Evolutionary conservation across 805 yeast genomes (phyloP), one percentile per base, ranked within the genome.

Genomic region (Candida tallmaniae): DNA sequence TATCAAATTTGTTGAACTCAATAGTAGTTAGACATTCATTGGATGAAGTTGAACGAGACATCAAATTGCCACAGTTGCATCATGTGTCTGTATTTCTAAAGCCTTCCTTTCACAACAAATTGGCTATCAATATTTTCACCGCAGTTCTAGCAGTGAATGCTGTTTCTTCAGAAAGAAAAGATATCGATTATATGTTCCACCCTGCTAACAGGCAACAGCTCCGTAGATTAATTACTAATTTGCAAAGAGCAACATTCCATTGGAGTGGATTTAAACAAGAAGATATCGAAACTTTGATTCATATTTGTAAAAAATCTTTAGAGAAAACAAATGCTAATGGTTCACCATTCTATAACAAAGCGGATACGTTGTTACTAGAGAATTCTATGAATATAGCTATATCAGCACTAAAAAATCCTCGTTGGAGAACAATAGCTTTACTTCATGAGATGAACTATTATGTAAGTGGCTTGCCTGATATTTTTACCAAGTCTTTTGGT

Each of bases 101-200:
- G 32, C 87, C 88, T 0, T 77, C 86, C 0, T 71, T 58, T 44
- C 80, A 76, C 42, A 80, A 81, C 48, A 74, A 65, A 45, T 41
- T 80, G 8, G 71, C 86, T 0, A 64, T 81, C 13, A 80, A 81
- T 48, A 55, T 81, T 7, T 81, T 81, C 48, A 71, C 76, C 6
- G 75, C 85, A 0, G 84, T 80, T 1, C 58, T 81, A 29, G 84
- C 86, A 1, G 76, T 78, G 3, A 81, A 81, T 60, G 85, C 88
- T 0, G 82, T 81, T 3, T 75, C 86, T 4, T 80, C 87, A 0
- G 86, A 80, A 48, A 56, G 87, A 31, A 68, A 63, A 4, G 89
- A 74, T 43, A 63, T 68, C 16, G 88, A 81, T 52, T 81, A 78
- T 52, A 78, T 81, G 85, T 81, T 81, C 48, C 80, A 80, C 60